Percentiles rank a stretch among this genome's conserved stretches.
phyloP scores from a whole-genome alignment of 73 alveolate species.

The Paramecium sonneborni region DNA sequence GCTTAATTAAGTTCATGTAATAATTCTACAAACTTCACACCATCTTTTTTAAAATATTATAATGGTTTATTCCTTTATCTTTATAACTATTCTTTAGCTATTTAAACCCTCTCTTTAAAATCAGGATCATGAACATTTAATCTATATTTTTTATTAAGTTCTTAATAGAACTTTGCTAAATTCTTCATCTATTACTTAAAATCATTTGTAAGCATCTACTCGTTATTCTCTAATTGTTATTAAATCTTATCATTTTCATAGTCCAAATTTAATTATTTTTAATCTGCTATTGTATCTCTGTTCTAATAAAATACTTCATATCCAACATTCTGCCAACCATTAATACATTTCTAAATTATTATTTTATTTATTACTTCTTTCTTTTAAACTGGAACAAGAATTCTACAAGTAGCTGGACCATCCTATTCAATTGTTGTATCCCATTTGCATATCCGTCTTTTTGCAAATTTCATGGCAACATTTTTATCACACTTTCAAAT shows the following conservation, averaged over 20 bases:
- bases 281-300: slow-evolving; percentile 37
- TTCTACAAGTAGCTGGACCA: slow-evolving; percentile 43
- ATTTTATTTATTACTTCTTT: background rate
- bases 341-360: background rate
- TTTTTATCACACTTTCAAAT: background rate
- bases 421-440: slow-evolving; percentile 36
- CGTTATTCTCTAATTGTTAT: background rate
- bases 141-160: slow-evolving; percentile 26
- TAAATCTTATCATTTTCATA: background rate
- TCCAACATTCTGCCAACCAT: slow-evolving; percentile 51
- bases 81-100: background rate
- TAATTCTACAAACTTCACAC: slow-evolving; percentile 5
- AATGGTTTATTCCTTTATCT: slow-evolving; percentile 4
- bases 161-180: slow-evolving; percentile 2
- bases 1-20: background rate
- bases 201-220: background rate
- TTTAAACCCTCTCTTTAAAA: background rate
- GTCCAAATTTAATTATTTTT: background rate
- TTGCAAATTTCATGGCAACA: slow-evolving; percentile 12
- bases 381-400: background rate
- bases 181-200: background rate
- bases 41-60: slow-evolving; percentile 3
- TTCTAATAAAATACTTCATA: slow-evolving; percentile 13
- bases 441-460: slow-evolving; percentile 46
- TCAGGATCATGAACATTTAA: background rate